Base-by-base conservation (phyloP, 257 asterid genomes). In the Galeopsis tetrahit region DNA sequence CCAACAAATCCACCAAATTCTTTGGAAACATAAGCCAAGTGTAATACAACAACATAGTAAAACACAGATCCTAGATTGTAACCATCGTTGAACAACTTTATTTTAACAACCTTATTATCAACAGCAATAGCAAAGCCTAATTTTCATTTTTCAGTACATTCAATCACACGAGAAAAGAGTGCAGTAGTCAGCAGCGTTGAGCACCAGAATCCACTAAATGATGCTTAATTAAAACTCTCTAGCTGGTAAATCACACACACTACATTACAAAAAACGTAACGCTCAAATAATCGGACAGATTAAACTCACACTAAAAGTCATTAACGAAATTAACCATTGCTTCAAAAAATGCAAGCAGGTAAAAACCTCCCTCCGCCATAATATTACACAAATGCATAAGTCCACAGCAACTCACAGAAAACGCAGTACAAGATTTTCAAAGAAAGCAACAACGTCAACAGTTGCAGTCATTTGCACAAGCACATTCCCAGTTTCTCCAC, bases 331-430 rank as follows among this genome's bases (percentile, higher is more conserved):
- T 15, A 35, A 35, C n/a, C 1, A 48, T 13, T 28, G 48, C 65
- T 56, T 15, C 58, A 35, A 35, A 7, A 8, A 60, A 75, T 70
- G 34, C 67, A 35, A 17, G n/a, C 62, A 59, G 34, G 10, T 14
- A 33, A 66, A 11, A 69, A 63, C 21, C 28, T 17, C 34, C 28
- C 59, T 33, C 59, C 32, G 7, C 61, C 61, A 69, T 71, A 48
- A 43, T 35, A 14, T 1, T 28, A 69, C 62, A 78, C 55, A 75
- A 72, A 68, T 72, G 82, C 13, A 73, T 43, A 72, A 75, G 70
- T 52, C 51, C 72, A 74, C 21, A 74, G 42, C 39, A 71, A 35
- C 52, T 56, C 70, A 74, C 64, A 7, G 58, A 3, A 72, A 59
- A 74, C 46, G 61, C 40, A 69, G 65, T 59, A 35, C 44, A 17